Conservation (phyloP, 164 flowering plant species). For the Hamamelis virginiana region DNA sequence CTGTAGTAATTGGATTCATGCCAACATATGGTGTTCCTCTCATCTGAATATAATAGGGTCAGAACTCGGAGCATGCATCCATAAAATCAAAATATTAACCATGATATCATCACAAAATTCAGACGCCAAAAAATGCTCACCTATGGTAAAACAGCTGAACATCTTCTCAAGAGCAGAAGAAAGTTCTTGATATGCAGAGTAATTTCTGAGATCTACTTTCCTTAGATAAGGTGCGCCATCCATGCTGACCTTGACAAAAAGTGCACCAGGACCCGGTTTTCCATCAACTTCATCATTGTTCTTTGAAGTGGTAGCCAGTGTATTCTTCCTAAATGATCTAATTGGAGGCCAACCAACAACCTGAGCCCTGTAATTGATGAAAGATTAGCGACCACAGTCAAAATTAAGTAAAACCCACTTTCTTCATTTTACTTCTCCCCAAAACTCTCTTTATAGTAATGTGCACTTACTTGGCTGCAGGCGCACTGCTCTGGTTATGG, state of each 20-base stretch:
- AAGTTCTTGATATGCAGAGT: slow-evolving; percentile 61
- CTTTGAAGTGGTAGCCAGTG: slow-evolving; percentile 74
- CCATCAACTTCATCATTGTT: slow-evolving; percentile 87
- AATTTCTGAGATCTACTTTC: slow-evolving; percentile 85
- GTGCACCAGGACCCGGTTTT: slow-evolving; percentile 68
- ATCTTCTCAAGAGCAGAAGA: slow-evolving; percentile 90
- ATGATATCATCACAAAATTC: not conserved
- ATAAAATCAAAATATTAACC: not conserved
- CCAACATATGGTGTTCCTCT: slow-evolving; percentile 5
- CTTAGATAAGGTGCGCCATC: slow-evolving; percentile 97
- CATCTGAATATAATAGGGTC: not conserved
- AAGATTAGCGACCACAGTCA: slow-evolving; percentile 11
- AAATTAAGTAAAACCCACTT: slow-evolving; percentile 3
- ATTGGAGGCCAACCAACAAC: slow-evolving; percentile 99
- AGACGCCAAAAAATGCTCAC: slow-evolving; percentile 35
- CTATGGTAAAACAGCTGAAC: slow-evolving; percentile 90
- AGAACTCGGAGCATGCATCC: not conserved
- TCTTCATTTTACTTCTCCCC: not conserved
- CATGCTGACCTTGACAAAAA: slow-evolving; percentile 97
- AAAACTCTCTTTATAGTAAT: not conserved
- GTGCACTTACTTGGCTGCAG: slow-evolving; percentile 80
- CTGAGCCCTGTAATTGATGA: slow-evolving; percentile 66
- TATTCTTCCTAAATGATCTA: slow-evolving; percentile 77
- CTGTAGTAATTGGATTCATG: slow-evolving; percentile 25
- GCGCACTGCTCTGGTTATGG: slow-evolving; percentile 45